Evolutionary conservation across 805 yeast species (phyloP).

Genomic region (Saturnispora saitoi): DNA sequence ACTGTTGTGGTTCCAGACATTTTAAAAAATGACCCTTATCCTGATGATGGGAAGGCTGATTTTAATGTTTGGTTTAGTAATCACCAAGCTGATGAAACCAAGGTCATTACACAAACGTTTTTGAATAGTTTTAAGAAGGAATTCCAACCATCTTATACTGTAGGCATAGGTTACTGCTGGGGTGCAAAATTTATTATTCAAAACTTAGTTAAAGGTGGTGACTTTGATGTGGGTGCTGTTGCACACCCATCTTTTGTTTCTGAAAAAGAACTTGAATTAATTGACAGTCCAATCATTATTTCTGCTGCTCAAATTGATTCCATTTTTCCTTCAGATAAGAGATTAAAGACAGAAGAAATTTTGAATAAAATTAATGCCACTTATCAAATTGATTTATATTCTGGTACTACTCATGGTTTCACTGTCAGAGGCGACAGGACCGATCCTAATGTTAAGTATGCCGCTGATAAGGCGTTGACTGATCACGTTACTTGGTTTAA

Average conservation of each 20-base stretch:
- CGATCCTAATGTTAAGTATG: slow-evolving; percentile 46
- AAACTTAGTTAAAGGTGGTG: slow-evolving; percentile 33
- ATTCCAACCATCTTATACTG: slow-evolving; percentile 38
- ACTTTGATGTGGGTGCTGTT: slow-evolving; percentile 50
- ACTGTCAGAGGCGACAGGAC: slow-evolving; percentile 67
- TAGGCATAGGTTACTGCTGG: slow-evolving; percentile 71
- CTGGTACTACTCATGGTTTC: slow-evolving; percentile 69
- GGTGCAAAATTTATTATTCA: slow-evolving; percentile 69
- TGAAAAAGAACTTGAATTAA: slow-evolving; percentile 52
- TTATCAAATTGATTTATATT: slow-evolving; percentile 53
- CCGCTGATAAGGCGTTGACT: slow-evolving; percentile 54
- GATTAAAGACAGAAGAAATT: slow-evolving; percentile 51
- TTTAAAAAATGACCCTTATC: slow-evolving; percentile 45
- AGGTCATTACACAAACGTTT: slow-evolving; percentile 41
- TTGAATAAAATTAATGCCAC: slow-evolving; percentile 37
- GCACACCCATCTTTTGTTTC: slow-evolving; percentile 79
- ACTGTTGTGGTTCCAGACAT: slow-evolving; percentile 72
- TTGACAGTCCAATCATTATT: slow-evolving; percentile 56
- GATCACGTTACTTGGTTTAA: slow-evolving; percentile 35
- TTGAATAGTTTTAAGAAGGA: slow-evolving; percentile 36
- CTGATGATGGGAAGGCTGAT: slow-evolving; percentile 16
- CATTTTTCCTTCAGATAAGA: slow-evolving; percentile 54
- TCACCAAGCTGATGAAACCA: slow-evolving; percentile 34
- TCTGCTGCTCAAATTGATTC: slow-evolving; percentile 68
- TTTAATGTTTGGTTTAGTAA: slow-evolving; percentile 37